Conservation (phyloP, 2,329 filamentous ascomycete species). For the Aspergillus clavatus region DNA sequence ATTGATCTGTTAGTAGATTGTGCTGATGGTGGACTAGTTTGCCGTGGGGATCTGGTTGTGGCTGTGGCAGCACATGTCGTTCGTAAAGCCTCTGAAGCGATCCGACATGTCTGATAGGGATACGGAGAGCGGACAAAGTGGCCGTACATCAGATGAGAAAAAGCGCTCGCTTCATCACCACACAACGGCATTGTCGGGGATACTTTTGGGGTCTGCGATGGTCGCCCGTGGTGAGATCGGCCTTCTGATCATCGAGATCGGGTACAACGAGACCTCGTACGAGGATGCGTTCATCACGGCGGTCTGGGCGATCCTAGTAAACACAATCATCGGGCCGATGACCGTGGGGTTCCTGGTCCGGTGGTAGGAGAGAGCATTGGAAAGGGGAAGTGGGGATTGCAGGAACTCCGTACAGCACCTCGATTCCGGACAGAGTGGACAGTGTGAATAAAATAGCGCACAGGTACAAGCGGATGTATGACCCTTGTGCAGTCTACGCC, state of each 20-base stretch:
- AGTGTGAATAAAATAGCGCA: no score
- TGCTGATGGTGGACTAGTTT: constrained; percentile 15
- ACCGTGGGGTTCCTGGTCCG: constrained; percentile 25
- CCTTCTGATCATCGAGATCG: constrained; percentile 30
- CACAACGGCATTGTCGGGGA: constrained; percentile 17
- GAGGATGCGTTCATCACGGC: constrained; percentile 25
- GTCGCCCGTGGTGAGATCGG: constrained; percentile 32
- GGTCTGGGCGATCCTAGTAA: constrained; percentile 31
- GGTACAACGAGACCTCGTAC: constrained; percentile 33
- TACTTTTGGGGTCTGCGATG: constrained; percentile 30
- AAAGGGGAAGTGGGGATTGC: constrained; percentile 25
- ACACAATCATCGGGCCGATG: constrained; percentile 29
- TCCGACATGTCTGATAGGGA: neutral
- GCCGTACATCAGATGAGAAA: neutral
- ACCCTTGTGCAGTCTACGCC: neutral
- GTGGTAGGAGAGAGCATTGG: constrained; percentile 17
- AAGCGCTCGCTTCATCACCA: neutral
- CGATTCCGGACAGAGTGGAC: no score
- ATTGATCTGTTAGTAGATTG: neutral
- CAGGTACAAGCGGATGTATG: neutral
- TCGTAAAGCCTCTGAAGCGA: neutral
- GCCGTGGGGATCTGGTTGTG: constrained; percentile 28
- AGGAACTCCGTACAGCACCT: neutral
- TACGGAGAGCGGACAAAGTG: neutral
- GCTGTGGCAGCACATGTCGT: constrained; percentile 13